phyloP scores from a whole-genome alignment of 768 basidiomycete species.

The Tulasnella sp. region DNA sequence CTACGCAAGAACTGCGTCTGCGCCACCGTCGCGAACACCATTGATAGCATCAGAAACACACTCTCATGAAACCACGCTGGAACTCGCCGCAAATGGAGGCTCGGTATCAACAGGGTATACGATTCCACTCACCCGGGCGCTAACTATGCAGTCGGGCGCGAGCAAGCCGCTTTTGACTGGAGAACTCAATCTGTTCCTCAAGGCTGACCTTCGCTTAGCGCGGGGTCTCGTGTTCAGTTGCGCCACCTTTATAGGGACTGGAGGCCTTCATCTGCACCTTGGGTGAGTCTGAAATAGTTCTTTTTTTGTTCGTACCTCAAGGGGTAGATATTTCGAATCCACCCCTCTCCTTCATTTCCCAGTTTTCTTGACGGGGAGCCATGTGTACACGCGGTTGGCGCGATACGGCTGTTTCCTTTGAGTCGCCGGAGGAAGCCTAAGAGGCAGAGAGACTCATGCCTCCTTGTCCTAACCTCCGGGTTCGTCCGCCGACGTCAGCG shows the following conservation, averaged over 20 bases:
- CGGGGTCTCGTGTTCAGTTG: constrained; percentile 18
- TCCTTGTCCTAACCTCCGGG: not conserved
- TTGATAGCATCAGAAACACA: constrained; percentile 5
- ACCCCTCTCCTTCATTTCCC: not conserved
- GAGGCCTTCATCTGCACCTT: constrained; percentile 15
- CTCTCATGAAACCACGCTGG: not conserved
- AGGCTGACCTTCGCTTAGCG: constrained; percentile 12
- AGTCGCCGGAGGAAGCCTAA: not conserved
- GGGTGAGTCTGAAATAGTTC: constrained; percentile 2
- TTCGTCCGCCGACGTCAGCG: not conserved
- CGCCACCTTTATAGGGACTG: not conserved
- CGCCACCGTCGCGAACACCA: constrained; percentile 16
- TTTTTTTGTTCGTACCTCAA: not conserved
- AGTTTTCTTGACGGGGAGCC: not conserved
- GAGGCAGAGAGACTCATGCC: not conserved
- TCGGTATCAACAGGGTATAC: constrained; percentile 7
- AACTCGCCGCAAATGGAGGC: not conserved
- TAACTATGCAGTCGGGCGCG: constrained; percentile 15
- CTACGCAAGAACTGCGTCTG: not conserved
- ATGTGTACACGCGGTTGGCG: not conserved
- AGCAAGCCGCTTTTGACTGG: not conserved
- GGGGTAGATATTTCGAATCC: not conserved
- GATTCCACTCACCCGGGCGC: constrained; percentile 22
- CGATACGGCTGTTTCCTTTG: not conserved
- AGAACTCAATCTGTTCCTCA: constrained; percentile 3